phyloP scores from a whole-genome alignment of 208 protist species.

The Trypanosoma vivax region DNA sequence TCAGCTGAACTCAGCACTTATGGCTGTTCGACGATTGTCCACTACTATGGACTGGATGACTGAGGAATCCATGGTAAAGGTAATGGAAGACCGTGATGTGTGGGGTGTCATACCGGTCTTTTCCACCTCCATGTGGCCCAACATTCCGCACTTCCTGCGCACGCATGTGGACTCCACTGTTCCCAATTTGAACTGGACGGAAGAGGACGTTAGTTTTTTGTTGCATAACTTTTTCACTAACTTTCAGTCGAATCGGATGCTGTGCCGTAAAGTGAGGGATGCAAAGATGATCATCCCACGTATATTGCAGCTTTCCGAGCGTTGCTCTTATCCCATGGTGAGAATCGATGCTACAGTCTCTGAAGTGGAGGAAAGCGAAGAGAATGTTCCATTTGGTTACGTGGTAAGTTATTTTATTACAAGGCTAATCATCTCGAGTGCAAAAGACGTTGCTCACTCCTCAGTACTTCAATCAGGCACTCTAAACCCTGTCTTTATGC shows the following conservation, averaged over 20 bases:
- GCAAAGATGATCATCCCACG: slow-evolving; percentile 60
- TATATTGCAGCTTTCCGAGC: slow-evolving; percentile 50
- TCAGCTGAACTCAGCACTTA: slow-evolving; percentile 61
- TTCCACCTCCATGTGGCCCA: slow-evolving; percentile 29
- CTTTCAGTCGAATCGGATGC: slow-evolving; percentile 24
- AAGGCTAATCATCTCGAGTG: slow-evolving; percentile 13
- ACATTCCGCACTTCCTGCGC: slow-evolving; percentile 70
- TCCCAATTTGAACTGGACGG: slow-evolving; percentile 58
- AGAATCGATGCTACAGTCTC: slow-evolving; percentile 12
- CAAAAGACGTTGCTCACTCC: slow-evolving; percentile 3
- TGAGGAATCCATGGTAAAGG: slow-evolving; percentile 33
- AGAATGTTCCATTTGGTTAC: slow-evolving; percentile 57
- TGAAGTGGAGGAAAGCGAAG: slow-evolving; percentile 33
- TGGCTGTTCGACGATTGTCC: slow-evolving; percentile 45
- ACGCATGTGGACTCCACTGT: slow-evolving; percentile 41
- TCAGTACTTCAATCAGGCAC: slow-evolving; percentile 30
- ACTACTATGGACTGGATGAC: slow-evolving; percentile 48
- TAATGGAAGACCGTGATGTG: slow-evolving; percentile 26
- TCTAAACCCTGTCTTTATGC: slow-evolving; percentile 20
- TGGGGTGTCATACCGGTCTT: slow-evolving; percentile 46
- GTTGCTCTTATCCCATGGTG: slow-evolving; percentile 21
- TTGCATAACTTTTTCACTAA: slow-evolving; percentile 42
- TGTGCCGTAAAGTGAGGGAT: slow-evolving; percentile 40
- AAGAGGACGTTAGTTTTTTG: slow-evolving; percentile 27
- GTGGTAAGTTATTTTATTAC: slow-evolving; percentile 25